Conservation (phyloP, 2,329 filamentous ascomycete genomes). For the Dothistroma septosporum region DNA sequence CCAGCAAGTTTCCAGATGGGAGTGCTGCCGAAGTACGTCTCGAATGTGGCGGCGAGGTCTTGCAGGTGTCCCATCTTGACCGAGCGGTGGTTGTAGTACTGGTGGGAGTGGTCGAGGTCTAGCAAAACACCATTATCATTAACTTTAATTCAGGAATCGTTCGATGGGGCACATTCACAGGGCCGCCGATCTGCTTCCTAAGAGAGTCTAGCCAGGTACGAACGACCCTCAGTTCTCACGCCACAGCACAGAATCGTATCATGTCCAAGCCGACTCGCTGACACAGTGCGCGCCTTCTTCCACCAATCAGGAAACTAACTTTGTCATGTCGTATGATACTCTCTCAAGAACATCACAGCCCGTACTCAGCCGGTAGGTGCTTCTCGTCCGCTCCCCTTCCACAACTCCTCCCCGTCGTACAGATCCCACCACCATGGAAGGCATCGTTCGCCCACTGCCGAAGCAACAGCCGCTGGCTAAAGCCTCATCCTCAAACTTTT, state of each 20-base stretch:
- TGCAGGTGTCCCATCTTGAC: constrained; percentile 30
- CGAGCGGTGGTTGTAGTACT: neutral
- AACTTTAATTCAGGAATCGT: no score
- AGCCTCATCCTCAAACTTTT: constrained; percentile 14
- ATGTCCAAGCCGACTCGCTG: neutral
- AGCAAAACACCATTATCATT: no score
- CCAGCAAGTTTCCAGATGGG: constrained; percentile 43
- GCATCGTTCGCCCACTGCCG: constrained; percentile 11
- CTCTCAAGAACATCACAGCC: neutral
- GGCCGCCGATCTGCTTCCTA: no score
- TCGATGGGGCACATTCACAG: no score
- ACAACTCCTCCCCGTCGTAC: neutral
- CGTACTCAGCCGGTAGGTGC: neutral
- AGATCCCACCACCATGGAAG: neutral
- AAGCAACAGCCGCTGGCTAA: constrained; percentile 15
- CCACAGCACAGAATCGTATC: neutral
- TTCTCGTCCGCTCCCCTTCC: neutral
- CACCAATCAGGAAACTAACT: neutral
- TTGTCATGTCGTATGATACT: neutral
- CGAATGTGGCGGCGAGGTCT: constrained; percentile 19
- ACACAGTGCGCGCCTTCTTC: neutral
- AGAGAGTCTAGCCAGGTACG: no score
- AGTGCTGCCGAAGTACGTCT: constrained; percentile 20
- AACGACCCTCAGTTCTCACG: no score
- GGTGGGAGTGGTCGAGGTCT: neutral